These are phyloP conservation scores for Botrytis tulipae DNA, from an alignment of 2,329 filamentous ascomycete species.

Conservation along the genomic window DNA sequence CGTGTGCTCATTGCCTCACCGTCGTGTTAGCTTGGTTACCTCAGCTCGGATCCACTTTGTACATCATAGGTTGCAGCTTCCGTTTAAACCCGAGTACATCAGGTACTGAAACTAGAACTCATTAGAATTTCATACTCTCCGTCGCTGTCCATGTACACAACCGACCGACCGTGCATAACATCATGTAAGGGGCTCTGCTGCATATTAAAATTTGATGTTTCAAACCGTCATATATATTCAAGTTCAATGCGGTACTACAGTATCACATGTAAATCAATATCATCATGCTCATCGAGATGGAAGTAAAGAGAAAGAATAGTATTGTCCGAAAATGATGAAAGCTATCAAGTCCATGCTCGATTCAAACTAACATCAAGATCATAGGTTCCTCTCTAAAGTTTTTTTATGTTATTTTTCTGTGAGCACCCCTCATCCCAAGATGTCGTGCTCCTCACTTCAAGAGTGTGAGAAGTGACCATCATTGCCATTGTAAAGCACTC, in stretches of 20 bases:
- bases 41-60: not conserved
- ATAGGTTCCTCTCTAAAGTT: constrained; percentile 26
- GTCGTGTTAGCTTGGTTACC: not conserved
- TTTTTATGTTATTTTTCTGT: constrained; percentile 27
- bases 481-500: constrained; percentile 26
- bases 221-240: not conserved
- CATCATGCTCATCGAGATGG: not conserved
- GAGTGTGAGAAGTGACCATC: constrained; percentile 34
- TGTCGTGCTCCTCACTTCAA: constrained; percentile 33
- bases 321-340: constrained; percentile 29
- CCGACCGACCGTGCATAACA: not conserved
- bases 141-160: not conserved
- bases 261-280: constrained; percentile 17
- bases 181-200: not conserved
- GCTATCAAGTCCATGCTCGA: constrained; percentile 32
- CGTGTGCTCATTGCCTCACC: not conserved
- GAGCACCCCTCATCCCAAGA: constrained; percentile 26
- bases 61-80: not conserved
- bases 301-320: constrained; percentile 26
- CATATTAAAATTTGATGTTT: not conserved
- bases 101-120: not conserved
- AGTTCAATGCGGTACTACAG: constrained; percentile 4
- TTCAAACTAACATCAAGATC: constrained; percentile 28
- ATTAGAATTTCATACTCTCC: not conserved
- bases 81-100: not conserved